phyloP scores from a whole-genome alignment of 495 filamentous ascomycete genomes.

The Lichina pygmaea region DNA sequence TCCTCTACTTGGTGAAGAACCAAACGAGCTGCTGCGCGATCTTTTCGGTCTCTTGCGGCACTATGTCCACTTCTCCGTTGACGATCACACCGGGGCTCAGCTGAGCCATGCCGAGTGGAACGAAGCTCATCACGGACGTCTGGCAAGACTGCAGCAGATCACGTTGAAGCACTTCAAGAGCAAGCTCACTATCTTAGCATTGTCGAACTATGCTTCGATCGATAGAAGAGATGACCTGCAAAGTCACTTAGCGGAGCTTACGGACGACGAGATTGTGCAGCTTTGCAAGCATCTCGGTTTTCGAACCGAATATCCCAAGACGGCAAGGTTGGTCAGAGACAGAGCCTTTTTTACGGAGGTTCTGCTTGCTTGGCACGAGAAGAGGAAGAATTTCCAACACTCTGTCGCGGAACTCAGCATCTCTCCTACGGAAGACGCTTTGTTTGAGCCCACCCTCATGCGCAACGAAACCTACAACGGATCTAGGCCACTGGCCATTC shows the following conservation, averaged over 20 bases:
- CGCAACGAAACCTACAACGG: constrained; percentile 79
- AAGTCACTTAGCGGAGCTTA: constrained; percentile 43
- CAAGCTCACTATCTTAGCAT: constrained; percentile 67
- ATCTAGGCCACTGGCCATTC: constrained; percentile 66
- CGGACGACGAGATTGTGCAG: constrained; percentile 41
- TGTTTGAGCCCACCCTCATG: constrained; percentile 69
- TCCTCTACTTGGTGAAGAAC: constrained; percentile 42
- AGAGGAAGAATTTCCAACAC: constrained; percentile 64
- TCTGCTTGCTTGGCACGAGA: constrained; percentile 51
- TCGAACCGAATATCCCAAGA: constrained; percentile 51
- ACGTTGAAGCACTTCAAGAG: constrained; percentile 67
- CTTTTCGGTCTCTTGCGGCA: constrained; percentile 54
- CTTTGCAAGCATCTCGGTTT: constrained; percentile 50
- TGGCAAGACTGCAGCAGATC: constrained; percentile 59
- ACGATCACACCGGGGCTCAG: constrained; percentile 69
- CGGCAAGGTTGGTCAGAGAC: constrained; percentile 29
- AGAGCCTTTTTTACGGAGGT: constrained; percentile 49
- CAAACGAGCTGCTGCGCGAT: constrained; percentile 60
- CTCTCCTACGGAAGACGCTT: constrained; percentile 49
- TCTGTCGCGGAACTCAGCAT: constrained; percentile 37
- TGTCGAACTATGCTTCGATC: constrained; percentile 80
- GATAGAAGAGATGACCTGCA: constrained; percentile 55
- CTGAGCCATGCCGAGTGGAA: constrained; percentile 45
- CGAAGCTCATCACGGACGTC: constrained; percentile 42
- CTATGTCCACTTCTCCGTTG: constrained; percentile 67